Base-by-base conservation (phyloP, 2,329 filamentous ascomycete species). In the Aspergillus sp. region DNA sequence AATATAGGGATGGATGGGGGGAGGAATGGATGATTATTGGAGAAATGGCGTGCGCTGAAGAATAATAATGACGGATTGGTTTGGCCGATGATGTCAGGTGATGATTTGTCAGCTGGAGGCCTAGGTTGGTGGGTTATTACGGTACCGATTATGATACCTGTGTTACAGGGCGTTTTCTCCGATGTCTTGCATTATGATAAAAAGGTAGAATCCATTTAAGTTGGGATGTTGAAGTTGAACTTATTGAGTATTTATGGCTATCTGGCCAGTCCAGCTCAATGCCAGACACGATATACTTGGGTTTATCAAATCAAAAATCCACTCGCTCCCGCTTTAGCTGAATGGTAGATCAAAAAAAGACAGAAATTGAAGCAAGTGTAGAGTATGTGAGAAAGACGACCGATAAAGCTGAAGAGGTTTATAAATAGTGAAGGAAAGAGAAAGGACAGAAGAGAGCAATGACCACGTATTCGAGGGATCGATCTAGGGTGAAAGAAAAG, bases 81-180 rank as follows among this genome's bases (percentile, higher is more conserved):
- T 33, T 35, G 38, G 27, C 28, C 39, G 33, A 42, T 48, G 43
- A 48, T 46, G 46, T 46, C 34, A 48, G 36, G 13, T 40, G 12
- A 12, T 13, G 37, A 19, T 19, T 19, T 19, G 19, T 19, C 19
- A 19, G 19, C 19, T 19, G 19, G 19, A 19, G 19, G 19, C 19
- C 19, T 19, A 19, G 19, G 19, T 19, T 19, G 19, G 19, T 19
- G 2, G 19, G 19, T 19, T 19, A 19, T 19, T 19, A 19, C 19
- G 19, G 19, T 19, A 19, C 19, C n/a, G n/a, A n/a, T n/a, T n/a
- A n/a, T n/a, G n/a, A n/a, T n/a, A n/a, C n/a, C n/a, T 19, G 19
- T 19, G 4, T 32, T n/a, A 9, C n/a, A 32, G 31, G 19, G 19
- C 4, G 19, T 19, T 19, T 19, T 19, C 19, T 19, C 19, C 19